Evolutionary conservation across 768 basidiomycete genomes (phyloP), one percentile per base, ranked within the genome.

Genomic region (Phylloporus sp.): DNA sequence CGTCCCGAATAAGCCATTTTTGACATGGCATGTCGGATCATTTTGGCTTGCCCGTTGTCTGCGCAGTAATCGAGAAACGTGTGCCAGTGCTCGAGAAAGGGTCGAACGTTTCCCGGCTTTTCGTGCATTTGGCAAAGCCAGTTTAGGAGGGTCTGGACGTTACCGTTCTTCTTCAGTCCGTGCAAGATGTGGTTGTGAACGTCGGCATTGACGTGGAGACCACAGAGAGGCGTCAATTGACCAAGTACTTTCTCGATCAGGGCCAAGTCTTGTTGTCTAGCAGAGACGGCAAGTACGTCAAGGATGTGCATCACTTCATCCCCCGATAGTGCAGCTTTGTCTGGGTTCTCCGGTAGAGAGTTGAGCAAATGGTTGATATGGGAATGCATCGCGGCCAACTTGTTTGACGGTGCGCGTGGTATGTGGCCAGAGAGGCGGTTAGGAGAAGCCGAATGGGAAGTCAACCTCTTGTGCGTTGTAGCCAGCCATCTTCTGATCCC

Each of bases 111-210:
- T 2, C 76, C 77, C 4, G 81, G 73, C 45, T 76, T 76, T 23
- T 67, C 67, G 13, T 77, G 72, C 76, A 86, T 83, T n/a, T 70
- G 70, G 39, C 58, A 59, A 3, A 88, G 67, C 78, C 85, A 84
- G 22, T 72, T 65, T 24, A 74, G 60, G 34, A 79, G 74, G 12
- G 76, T 71, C 43, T 71, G 69, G 8, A 69, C 46, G 48, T 80
- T 74, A 1, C 76, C 76, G 42, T 71, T 69, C 40, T 73, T 63
- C 10, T 78, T 62, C n/a, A 86, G 65, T 11, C 72, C 75, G 16
- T 73, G 72, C 36, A 85, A 55, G 49, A 86, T 73, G 26, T 70
- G 66, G 38, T 70, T 74, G 65, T 84, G 79, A 39, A 78, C 65
- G 43, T 76, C 73, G n/a, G 67, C 62, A 18, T 75, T 75, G 38